phyloP scores from a whole-genome alignment of 164 flowering plant species.

The Macadamia integrifolia region DNA sequence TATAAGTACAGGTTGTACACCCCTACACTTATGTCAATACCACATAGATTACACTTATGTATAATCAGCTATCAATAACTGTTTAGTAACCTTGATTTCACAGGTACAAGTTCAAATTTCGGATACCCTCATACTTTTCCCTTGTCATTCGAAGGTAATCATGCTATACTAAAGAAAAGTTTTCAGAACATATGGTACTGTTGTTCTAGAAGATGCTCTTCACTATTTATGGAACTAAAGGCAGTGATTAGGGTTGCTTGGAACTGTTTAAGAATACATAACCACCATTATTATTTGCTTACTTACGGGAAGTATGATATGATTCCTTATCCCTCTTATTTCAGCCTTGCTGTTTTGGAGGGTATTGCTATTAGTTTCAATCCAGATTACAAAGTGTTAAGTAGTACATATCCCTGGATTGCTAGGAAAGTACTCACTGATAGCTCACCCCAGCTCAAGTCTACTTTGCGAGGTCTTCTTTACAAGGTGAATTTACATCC shows the following conservation, averaged over 20 bases:
- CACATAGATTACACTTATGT: too few species aligned
- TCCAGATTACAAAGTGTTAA: conserved; percentile 86
- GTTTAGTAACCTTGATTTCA: conserved; percentile 9
- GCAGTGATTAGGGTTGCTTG: neutral
- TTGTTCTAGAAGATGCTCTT: neutral
- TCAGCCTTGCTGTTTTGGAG: conserved; percentile 93
- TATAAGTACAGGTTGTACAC: too few species aligned
- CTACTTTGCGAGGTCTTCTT: conserved; percentile 68
- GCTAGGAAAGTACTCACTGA: conserved; percentile 86
- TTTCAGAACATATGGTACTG: neutral
- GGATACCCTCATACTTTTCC: conserved; percentile 91
- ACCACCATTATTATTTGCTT: neutral
- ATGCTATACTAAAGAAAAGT: conserved; percentile 1
- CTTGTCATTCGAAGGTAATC: conserved; percentile 89
- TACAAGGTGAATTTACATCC: conserved; percentile 48
- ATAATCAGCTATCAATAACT: neutral
- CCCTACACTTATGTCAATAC: too few species aligned
- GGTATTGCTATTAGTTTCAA: conserved; percentile 78
- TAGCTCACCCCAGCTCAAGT: conserved; percentile 74
- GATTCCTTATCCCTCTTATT: conserved; percentile 7
- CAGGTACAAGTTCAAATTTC: conserved; percentile 97
- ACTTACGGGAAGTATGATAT: neutral
- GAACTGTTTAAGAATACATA: neutral
- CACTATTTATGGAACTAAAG: neutral
- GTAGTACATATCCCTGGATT: conserved; percentile 98